Evolutionary conservation across 1,139 yeast genomes (phyloP).

Genomic region (Torulaspora globosa): DNA sequence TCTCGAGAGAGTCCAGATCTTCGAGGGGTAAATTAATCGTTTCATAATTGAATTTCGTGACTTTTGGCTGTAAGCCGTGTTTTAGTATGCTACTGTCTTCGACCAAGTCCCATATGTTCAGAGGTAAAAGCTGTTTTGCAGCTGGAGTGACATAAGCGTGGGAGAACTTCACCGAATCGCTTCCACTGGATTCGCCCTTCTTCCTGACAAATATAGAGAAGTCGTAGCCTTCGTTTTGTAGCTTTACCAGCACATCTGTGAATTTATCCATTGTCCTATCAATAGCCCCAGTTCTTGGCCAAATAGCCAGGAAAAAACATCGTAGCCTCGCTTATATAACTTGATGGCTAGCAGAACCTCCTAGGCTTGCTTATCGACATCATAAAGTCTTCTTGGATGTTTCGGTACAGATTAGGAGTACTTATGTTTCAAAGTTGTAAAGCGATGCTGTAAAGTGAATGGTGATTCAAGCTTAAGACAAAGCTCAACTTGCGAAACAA

Average conservation of each 20-base stretch:
- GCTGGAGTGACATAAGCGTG: slow-evolving; percentile 13
- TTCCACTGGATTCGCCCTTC: background rate
- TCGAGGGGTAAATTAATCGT: slow-evolving; percentile 5
- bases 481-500: background rate
- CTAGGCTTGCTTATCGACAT: background rate
- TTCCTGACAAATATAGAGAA: slow-evolving; percentile 14
- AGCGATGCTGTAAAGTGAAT: slow-evolving; percentile 6
- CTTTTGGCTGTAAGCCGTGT: slow-evolving; percentile 4
- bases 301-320: background rate
- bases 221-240: slow-evolving; percentile 14
- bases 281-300: background rate
- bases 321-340: background rate
- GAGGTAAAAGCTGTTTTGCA: slow-evolving; percentile 11
- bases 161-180: slow-evolving; percentile 7
- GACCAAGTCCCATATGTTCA: slow-evolving; percentile 12
- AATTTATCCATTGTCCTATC: slow-evolving; percentile 9
- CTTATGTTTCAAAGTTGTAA: slow-evolving; percentile 7
- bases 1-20: slow-evolving; percentile 8
- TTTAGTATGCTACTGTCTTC: slow-evolving; percentile 11
- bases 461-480: slow-evolving; percentile 11
- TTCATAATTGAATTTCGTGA: background rate
- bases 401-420: slow-evolving; percentile 2
- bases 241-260: slow-evolving; percentile 8
- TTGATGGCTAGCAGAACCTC: background rate
- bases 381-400: background rate